phyloP scores from a whole-genome alignment of 208 protist species.

The Acanthamoeba castellanii region DNA sequence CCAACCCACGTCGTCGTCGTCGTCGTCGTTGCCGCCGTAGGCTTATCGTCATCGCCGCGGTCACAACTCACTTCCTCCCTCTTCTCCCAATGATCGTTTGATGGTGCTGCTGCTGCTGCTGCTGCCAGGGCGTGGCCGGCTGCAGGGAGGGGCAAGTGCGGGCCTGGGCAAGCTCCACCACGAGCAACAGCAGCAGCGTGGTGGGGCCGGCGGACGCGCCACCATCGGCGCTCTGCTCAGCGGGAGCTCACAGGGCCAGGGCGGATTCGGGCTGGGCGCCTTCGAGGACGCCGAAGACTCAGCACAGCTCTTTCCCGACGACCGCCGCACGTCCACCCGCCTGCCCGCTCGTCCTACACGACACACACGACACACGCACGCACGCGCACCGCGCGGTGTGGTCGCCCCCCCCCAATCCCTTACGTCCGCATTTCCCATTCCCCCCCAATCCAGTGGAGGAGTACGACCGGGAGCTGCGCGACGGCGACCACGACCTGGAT shows the following conservation, averaged over 20 bases:
- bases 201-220: not conserved
- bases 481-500: not conserved
- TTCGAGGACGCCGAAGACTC: slow-evolving; percentile 48
- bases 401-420: not conserved
- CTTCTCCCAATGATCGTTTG: not conserved
- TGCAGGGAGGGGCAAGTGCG: not conserved
- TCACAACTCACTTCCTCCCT: not conserved
- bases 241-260: not conserved
- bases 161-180: not conserved
- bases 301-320: not conserved
- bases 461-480: slow-evolving; percentile 22
- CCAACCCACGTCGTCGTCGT: not conserved
- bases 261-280: slow-evolving; percentile 40
- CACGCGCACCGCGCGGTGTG: too few relatives aligned
- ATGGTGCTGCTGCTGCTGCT: not conserved
- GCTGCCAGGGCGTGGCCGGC: not conserved
- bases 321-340: not conserved
- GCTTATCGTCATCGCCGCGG: too few relatives aligned
- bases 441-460: slow-evolving; percentile 10
- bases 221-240: slow-evolving; percentile 36
- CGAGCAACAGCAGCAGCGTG: not conserved
- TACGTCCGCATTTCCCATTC: not conserved
- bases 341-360: not conserved
- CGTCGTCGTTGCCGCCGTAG: too few relatives aligned
- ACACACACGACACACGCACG: not conserved